Evolutionary conservation across 176 grass and related monocot genomes (phyloP).

Genomic region (Cenchrus purpureus): DNA sequence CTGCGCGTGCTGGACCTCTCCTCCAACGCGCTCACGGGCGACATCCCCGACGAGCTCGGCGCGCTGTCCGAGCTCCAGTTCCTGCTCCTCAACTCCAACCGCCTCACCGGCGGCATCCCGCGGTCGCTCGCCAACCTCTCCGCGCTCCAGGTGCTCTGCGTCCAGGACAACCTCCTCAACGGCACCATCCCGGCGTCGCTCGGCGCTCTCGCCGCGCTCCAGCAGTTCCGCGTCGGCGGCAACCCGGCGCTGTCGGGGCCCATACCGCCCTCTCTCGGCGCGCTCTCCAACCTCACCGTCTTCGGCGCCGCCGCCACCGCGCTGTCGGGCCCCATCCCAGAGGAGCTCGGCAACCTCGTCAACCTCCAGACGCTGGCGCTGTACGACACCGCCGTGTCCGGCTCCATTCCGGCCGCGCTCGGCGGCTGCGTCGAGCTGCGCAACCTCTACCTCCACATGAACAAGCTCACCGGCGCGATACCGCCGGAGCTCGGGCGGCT

Average conservation of each 20-base stretch:
- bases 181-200: slow-evolving; percentile 81
- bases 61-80: slow-evolving; percentile 72
- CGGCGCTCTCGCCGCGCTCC: slow-evolving; percentile 75
- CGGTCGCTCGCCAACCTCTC: slow-evolving; percentile 69
- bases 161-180: slow-evolving; percentile 95
- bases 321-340: slow-evolving; percentile 78
- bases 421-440: slow-evolving; percentile 77
- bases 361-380: slow-evolving; percentile 83
- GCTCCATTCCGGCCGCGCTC: slow-evolving; percentile 63
- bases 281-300: slow-evolving; percentile 86
- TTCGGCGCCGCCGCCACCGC: slow-evolving; percentile 87
- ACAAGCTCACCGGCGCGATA: slow-evolving; percentile 74
- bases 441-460: slow-evolving; percentile 90
- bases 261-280: slow-evolving; percentile 69
- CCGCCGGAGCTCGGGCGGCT: slow-evolving; percentile 71
- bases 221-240: slow-evolving; percentile 85
- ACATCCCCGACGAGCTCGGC: slow-evolving; percentile 61
- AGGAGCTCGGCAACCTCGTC: slow-evolving; percentile 74
- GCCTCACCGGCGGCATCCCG: slow-evolving; percentile 67
- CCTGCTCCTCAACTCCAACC: slow-evolving; percentile 92
- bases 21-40: slow-evolving; percentile 74
- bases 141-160: slow-evolving; percentile 83
- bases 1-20: slow-evolving; percentile 93
- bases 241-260: slow-evolving; percentile 67
- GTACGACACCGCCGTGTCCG: slow-evolving; percentile 82